Base-by-base conservation (phyloP, 345 rosid species). In the Nephelium lappaceum region DNA sequence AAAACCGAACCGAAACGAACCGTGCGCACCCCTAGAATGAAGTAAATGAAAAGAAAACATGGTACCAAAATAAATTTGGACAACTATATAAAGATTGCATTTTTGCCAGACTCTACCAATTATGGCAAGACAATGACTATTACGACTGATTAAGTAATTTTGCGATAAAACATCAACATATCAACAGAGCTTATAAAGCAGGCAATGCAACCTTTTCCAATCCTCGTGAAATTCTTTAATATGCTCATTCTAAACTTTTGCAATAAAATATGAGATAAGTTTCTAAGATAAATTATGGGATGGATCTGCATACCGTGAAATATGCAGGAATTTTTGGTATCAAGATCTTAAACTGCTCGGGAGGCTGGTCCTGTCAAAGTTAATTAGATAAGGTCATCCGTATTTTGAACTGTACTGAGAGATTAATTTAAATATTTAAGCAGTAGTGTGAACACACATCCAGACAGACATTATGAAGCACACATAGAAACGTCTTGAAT, bases 301-400 rank as follows among this genome's bases (percentile, higher is more conserved):
- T 69, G 74, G 57, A 57, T 62, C 71, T 27, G 21, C 82, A 47
- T 96, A 96, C 99, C 85, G 99, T 96, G 81, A 96, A 96, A 88
- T 96, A 96, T 39, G 97, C 95, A 82, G 98, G 98, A 83, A 96
- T 92, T 86, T 86, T 92, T 27, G 91, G 93, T 84, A 96, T 93
- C 69, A 81, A 76, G 74, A 96, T 91, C 92, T 91, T 96, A 90
- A 94, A 96, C 67, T 94, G 99, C 83, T 93, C 90, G 55, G 98
- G 95, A 79, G 84, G 78, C 78, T 74, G 88, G 67, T 88, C 97
- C 99, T 96, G 81, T 64, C 71, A 81, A 57, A 68, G 27, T 27
- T 57, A 74, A 71, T 70, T 3, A 36, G 45, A 71, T 21, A 57
- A 58, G 71, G 24, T 36, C 49, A 65, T 41, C 53, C 53, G 51